Evolutionary conservation across 768 basidiomycete genomes (phyloP), one percentile per base, ranked within the genome.

Genomic region (Leccinum sublutescens): DNA sequence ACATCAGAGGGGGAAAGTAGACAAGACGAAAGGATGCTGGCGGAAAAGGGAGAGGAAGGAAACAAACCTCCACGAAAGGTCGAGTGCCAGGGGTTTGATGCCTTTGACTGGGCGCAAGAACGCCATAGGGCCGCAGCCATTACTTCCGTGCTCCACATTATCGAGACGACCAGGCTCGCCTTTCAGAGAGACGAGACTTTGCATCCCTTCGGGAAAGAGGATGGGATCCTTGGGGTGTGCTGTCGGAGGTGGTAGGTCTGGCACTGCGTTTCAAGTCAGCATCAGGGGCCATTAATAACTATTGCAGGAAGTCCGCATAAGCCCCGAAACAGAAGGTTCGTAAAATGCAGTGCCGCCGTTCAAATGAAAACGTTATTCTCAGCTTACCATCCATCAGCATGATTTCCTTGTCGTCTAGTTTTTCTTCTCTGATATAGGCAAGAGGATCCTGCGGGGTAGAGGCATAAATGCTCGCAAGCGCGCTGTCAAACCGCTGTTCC

Each of bases 1-100:
- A 40, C n/a, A 17, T 60, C n/a, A 49, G 36, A 29, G 23, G 54
- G 8, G 10, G 45, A 4, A 29, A 12, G 48, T 34, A 25, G n/a
- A 58, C 34, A 34, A 43, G 11, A 23, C 19, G 34, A 52, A 29
- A 57, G 12, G 33, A 53, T 14, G 19, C 29, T 36, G 19, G 33
- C 2, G 23, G 47, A 50, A 34, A 38, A 38, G 50, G 14, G 14
- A 33, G 19, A 25, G 21, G 36, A 55, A 53, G 52, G 34, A 54
- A 53, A 76, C 80, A 52, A 58, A 88, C 88, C 81, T 80, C 89
- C 89, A 91, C 14, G 85, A 84, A 52, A 91, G 73, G 33, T 83
- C 78, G 14, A 90, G 75, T 21, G 79, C 76, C 4, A 90, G 74
- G 4, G 86, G 77, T 56, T 82, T 79, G 21, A 84, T 68, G 2